Evolutionary conservation across 805 yeast species (phyloP), one percentile per base, ranked within the genome.

Genomic region (Candida hispaniensis): DNA sequence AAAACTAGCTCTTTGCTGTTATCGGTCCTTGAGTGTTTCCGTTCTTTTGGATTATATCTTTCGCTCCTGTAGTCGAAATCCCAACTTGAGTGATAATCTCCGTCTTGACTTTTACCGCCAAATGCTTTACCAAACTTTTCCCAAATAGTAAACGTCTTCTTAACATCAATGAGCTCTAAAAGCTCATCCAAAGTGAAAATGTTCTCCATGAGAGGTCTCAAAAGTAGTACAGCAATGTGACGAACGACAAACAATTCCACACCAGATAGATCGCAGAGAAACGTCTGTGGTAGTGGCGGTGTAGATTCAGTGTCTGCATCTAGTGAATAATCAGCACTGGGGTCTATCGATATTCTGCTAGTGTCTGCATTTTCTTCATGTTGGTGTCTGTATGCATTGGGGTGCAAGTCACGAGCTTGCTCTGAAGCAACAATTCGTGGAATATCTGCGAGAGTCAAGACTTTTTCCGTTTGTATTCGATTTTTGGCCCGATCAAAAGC

Each of bases 381-480:
- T 50, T 79, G 86, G 56, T 79, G 93, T 40, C 79, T 75, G 58
- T 79, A 86, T 0, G 95, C 94, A 55, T 85, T 85, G 2, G 96
- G 95, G 40, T 94, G 68, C 50, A 80, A 78, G 42, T 82, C 94
- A 44, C 95, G 66, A 0, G 97, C 94, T 55, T 88, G 95, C 49
- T 91, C 96, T 7, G 94, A 88, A 2, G 96, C 94, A 6, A 91
- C 96, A 51, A 91, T 88, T 45, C 97, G 68, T 6, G 97, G 94
- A 47, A 91, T 91, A 56, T 91, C 99, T 56, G 91, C 97, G 47
- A 91, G 67, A 0, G 96, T 88, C 35, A 91, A 67, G 0, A 88
- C 77, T 46, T 79, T 81, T 46, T 88, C 93, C 49, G 74, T 79
- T 48, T 77, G 73, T 38, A 85, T 67, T 30, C 81, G 63, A 45